Base-by-base conservation (phyloP, 73 alveolate genomes). In the Paramecium sexaurelia region DNA sequence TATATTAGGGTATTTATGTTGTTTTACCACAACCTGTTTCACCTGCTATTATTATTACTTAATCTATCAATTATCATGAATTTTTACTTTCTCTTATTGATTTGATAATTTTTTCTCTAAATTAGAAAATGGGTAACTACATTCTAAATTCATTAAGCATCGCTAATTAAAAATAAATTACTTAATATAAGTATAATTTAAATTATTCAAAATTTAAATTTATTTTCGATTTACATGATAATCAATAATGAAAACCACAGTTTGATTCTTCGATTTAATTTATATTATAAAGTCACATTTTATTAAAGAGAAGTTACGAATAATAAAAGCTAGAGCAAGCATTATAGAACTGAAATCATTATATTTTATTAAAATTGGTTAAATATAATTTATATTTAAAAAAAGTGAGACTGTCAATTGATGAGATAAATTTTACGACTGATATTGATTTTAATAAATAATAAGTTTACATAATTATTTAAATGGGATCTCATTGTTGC, bases 21-120 rank as follows among this genome's bases (percentile, higher is more conserved):
- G 99, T 92, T 73, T 97, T 97, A 33, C 99, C 99, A 32, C 97
- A 92, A 8, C 99, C 99, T 9, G 99, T 97, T 92, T 97, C 99
- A 39, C 99, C 99, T 20, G 99, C 96, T 15, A 97, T 95, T 1
- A 97, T 94, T 22, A 94, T 66, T 20, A 92, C 69, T 5, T 85
- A 91, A 41, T 94, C 93, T 55, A 93, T 43, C 35, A 61, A 26
- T 29, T 5, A 0, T 26, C 5, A 32, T 26, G 1, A 9, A 29
- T 13, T 5, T 17, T 61, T 61, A 61, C 83, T 61, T 26, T 61
- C 47, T 29, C 43, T 61, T 10, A 61, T 61, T 61, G 83, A 61
- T 32, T 61, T 61, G 43, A 61, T 61, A 3, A 61, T 29, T 61
- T 61, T 61, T 22, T 61, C 83, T 26, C 83, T 61, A 61, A 29